These are phyloP conservation scores for Globisporangium acanthophoron DNA, from an alignment of 352 stramenopile genomes.

Conservation along the genomic window DNA sequence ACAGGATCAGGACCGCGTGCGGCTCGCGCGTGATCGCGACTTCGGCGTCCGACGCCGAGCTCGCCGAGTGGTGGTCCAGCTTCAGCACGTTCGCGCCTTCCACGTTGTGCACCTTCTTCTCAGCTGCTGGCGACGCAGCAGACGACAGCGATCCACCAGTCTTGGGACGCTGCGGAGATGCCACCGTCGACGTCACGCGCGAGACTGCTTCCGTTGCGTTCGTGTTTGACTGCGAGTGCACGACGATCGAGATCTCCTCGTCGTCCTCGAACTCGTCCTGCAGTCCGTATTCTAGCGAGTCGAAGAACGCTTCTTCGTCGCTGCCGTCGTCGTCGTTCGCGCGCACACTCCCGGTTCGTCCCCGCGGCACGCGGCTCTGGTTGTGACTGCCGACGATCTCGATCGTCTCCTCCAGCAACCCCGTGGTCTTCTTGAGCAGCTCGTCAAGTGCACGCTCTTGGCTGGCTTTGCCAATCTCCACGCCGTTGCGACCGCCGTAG, in stretches of 20 bases:
- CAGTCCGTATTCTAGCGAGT: constrained; percentile 74
- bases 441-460: constrained; percentile 65
- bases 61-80: constrained; percentile 7
- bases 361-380: constrained; percentile 13
- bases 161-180: constrained; percentile 3
- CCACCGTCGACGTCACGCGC: constrained; percentile 1
- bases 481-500: constrained; percentile 67
- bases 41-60: constrained; percentile 19
- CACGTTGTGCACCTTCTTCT: constrained; percentile 24
- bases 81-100: constrained; percentile 12
- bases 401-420: constrained; percentile 61
- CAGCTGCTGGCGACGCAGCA: constrained; percentile 1
- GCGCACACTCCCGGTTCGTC: constrained; percentile 25
- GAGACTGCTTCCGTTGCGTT: constrained; percentile 37
- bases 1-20: constrained; percentile 57
- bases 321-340: constrained; percentile 42
- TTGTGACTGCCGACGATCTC: constrained; percentile 43
- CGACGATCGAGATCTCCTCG: constrained; percentile 63
- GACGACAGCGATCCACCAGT: neutral
- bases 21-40: constrained; percentile 63
- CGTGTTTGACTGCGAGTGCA: constrained; percentile 47
- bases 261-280: constrained; percentile 55
- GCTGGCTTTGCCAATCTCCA: constrained; percentile 74
- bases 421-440: constrained; percentile 64
- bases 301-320: constrained; percentile 81